These are phyloP conservation scores for Globisporangium alternatum DNA, from an alignment of 352 stramenopile species.

Conservation along the genomic window DNA sequence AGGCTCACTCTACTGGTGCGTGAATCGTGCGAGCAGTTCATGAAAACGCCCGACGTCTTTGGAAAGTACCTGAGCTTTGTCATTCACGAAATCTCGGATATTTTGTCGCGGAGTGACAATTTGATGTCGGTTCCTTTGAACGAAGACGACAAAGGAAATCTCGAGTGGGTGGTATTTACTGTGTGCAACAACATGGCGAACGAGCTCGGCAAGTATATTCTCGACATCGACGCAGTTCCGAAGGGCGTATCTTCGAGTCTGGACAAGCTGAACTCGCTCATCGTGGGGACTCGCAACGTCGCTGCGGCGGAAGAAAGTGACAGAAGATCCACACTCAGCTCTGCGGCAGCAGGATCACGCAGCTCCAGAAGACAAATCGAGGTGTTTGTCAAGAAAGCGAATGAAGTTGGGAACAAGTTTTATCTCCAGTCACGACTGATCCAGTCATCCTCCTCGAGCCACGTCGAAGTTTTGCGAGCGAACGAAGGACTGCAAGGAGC, in stretches of 20 bases:
- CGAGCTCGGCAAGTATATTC: conserved; percentile 67
- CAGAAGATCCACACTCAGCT: background rate
- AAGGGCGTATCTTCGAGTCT: conserved; percentile 57
- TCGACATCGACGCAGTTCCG: conserved; percentile 61
- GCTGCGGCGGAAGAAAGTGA: conserved; percentile 2
- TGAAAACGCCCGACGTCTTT: conserved; percentile 61
- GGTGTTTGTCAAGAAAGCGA: conserved; percentile 53
- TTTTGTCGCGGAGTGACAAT: conserved; percentile 27
- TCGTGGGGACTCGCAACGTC: conserved; percentile 35
- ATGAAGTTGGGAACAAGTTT: conserved; percentile 47
- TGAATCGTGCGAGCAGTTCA: conserved; percentile 59
- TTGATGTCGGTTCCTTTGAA: conserved; percentile 24
- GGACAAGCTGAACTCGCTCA: conserved; percentile 65
- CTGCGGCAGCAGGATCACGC: background rate
- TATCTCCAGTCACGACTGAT: conserved; percentile 30
- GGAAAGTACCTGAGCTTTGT: conserved; percentile 80
- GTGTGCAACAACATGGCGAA: conserved; percentile 73
- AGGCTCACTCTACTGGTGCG: conserved; percentile 56
- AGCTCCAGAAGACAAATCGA: conserved; percentile 45
- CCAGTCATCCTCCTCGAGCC: background rate
- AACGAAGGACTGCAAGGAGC: background rate
- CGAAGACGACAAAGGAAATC: conserved; percentile 54
- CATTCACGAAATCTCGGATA: conserved; percentile 70
- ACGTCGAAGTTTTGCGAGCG: background rate
- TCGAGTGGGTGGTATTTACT: conserved; percentile 78